Conservation (phyloP, 345 rosid species). For the Excoecaria cochinchinensis region DNA sequence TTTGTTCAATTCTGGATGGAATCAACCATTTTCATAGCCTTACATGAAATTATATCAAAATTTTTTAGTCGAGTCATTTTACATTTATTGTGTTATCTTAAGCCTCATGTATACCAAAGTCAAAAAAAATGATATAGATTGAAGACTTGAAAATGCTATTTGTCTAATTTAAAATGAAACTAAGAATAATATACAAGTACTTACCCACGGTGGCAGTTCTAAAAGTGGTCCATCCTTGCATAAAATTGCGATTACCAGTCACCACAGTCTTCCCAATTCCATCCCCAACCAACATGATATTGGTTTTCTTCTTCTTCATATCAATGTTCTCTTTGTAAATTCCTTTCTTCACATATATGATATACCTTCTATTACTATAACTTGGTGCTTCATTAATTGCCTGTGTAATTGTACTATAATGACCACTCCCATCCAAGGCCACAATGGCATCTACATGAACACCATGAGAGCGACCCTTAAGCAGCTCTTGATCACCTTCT, state of each 20-base stretch:
- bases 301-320: conserved; percentile 33
- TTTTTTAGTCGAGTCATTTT: no score
- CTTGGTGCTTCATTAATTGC: conserved; percentile 31
- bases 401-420: conserved; percentile 23
- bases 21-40: no score
- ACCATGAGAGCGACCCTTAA: conserved; percentile 5
- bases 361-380: conserved; percentile 19
- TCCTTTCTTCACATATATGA: conserved; percentile 32
- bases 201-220: conserved; percentile 36
- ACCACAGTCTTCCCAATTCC: conserved; percentile 33
- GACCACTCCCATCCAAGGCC: conserved; percentile 31
- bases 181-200: not conserved
- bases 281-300: conserved; percentile 32
- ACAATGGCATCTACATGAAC: conserved; percentile 29
- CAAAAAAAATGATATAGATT: no score
- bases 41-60: no score
- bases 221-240: conserved; percentile 39
- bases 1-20: no score
- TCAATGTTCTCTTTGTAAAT: conserved; percentile 31
- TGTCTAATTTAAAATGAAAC: no score
- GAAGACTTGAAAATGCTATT: no score
- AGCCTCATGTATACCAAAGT: no score
- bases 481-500: conserved; percentile 46
- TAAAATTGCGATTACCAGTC: conserved; percentile 26
- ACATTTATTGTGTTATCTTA: no score